Base-by-base conservation (phyloP, 257 asterid species). In the Ajuga chamaepitys region DNA sequence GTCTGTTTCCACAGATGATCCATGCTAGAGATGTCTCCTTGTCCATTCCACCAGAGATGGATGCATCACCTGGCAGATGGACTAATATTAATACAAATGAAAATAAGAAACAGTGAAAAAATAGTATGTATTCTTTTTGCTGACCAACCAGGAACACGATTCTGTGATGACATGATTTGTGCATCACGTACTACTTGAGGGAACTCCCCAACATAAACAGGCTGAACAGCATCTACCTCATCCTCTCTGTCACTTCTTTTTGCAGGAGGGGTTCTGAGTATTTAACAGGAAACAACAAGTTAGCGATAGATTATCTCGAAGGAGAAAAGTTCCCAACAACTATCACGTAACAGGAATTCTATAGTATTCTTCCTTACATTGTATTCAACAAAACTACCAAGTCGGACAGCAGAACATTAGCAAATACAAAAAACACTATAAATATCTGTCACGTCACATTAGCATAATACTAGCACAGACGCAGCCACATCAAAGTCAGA, bases 171-270 rank as follows among this genome's bases (percentile, higher is more conserved):
- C 77, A 78, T 46, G 16, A 75, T 78, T 53, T 82, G 97, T 12
- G 86, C 91, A 74, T 89, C 93, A 61, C 97, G 97, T 68, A 85
- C 86, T 61, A 66, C 86, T 80, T 83, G 86, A 54, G 98, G 98
- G 73, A 89, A 87, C 73, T 89, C 98, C 79, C 94, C 96, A 58
- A 89, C 86, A 81, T 73, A 87, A 20, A 87, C 91, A 63, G 98
- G 98, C 70, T 68, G 78, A 54, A 62, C 78, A 53, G 77, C 80
- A 52, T 86, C 89, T 9, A 28, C 40, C 25, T 76, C 95, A 58
- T 81, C 92, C 62, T 77, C 95, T 68, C 68, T 78, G 41, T 78
- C 93, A 63, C 77, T 84, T 67, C 66, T 84, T 76, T 82, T 87
- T 3, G 34, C 82, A 24, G 82, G 81, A 0, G 95, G 80, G 74